These are phyloP conservation scores for Daldinia grandis DNA, from an alignment of 495 filamentous ascomycete genomes.

Conservation along the genomic window DNA sequence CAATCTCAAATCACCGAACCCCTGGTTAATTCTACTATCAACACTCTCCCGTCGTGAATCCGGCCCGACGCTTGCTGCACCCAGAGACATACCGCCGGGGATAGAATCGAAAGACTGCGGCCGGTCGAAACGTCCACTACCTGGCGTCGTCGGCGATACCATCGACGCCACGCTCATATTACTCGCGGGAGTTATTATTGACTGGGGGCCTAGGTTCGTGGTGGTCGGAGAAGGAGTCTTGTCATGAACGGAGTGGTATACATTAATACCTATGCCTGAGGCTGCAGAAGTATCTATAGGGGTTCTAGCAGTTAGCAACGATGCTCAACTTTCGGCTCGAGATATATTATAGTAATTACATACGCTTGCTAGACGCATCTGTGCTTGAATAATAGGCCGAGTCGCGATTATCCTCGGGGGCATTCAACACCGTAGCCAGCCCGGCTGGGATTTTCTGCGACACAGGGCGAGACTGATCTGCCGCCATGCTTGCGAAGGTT, in stretches of 20 bases:
- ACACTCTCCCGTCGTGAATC: slow-evolving; percentile 77
- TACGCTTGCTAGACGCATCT: slow-evolving; percentile 66
- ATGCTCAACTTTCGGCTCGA: slow-evolving; percentile 4
- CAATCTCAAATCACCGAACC: slow-evolving; percentile 73
- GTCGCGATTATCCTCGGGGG: slow-evolving; percentile 61
- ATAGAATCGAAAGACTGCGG: slow-evolving; percentile 58
- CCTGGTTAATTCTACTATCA: slow-evolving; percentile 78
- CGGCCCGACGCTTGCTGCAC: slow-evolving; percentile 37
- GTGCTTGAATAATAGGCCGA: slow-evolving; percentile 64
- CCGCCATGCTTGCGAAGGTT: slow-evolving; percentile 36
- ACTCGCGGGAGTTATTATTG: slow-evolving; percentile 57
- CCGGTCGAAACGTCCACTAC: slow-evolving; percentile 54
- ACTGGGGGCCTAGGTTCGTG: slow-evolving; percentile 51
- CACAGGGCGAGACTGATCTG: slow-evolving; percentile 50
- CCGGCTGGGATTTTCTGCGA: slow-evolving; percentile 60
- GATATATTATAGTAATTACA: slow-evolving; percentile 30
- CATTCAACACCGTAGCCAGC: slow-evolving; percentile 59
- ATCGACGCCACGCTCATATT: slow-evolving; percentile 67
- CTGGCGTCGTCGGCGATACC: slow-evolving; percentile 61
- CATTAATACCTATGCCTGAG: slow-evolving; percentile 54
- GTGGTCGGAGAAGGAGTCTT: slow-evolving; percentile 63
- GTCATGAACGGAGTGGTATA: slow-evolving; percentile 57
- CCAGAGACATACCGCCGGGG: slow-evolving; percentile 24
- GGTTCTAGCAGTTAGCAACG: slow-evolving; percentile 29
- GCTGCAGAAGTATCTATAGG: slow-evolving; percentile 59